A percentile compares a stretch with the other conserved stretches of the same genome.
Evolutionary conservation across 345 rosid genomes (phyloP).

Genomic region (Mercurialis annua): DNA sequence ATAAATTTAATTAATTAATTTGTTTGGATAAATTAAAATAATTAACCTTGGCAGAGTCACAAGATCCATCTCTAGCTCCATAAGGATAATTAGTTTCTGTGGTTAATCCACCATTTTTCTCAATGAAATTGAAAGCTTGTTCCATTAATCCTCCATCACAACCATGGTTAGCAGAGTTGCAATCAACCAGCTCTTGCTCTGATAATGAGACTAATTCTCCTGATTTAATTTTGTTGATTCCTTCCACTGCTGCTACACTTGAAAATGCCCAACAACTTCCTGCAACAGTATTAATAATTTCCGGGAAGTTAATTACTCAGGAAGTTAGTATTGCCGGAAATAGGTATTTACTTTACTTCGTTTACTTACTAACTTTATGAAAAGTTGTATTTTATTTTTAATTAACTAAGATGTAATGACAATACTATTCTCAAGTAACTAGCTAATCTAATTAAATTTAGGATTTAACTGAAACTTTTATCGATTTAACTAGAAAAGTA

Average conservation of each 20-base stretch:
- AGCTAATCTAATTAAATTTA: too few species aligned
- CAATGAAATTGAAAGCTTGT: slow-evolving; percentile 34
- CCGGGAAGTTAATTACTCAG: too few species aligned
- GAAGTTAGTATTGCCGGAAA: too few species aligned
- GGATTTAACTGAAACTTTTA: too few species aligned
- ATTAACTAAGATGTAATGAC: too few species aligned
- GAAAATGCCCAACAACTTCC: slow-evolving; percentile 46
- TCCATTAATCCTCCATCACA: slow-evolving; percentile 41
- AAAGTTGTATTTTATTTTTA: too few species aligned
- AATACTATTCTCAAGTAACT: too few species aligned
- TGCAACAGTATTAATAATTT: slow-evolving; percentile 10
- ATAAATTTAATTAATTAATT: too few species aligned
- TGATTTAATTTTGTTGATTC: slow-evolving; percentile 43
- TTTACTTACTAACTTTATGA: too few species aligned
- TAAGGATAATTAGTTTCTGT: slow-evolving; percentile 48
- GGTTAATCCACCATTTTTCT: slow-evolving; percentile 40
- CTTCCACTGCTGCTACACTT: slow-evolving; percentile 37
- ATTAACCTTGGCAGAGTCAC: slow-evolving; percentile 32
- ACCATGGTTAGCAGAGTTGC: slow-evolving; percentile 25
- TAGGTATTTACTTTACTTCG: too few species aligned
- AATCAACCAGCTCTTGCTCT: slow-evolving; percentile 39
- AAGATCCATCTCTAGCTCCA: slow-evolving; percentile 37
- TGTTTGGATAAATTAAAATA: too few species aligned
- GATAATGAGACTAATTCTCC: slow-evolving; percentile 32
- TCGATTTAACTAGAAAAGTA: too few species aligned